Evolutionary conservation across 306 rosid genomes (phyloP).

Genomic region (Trifolium subterraneum): DNA sequence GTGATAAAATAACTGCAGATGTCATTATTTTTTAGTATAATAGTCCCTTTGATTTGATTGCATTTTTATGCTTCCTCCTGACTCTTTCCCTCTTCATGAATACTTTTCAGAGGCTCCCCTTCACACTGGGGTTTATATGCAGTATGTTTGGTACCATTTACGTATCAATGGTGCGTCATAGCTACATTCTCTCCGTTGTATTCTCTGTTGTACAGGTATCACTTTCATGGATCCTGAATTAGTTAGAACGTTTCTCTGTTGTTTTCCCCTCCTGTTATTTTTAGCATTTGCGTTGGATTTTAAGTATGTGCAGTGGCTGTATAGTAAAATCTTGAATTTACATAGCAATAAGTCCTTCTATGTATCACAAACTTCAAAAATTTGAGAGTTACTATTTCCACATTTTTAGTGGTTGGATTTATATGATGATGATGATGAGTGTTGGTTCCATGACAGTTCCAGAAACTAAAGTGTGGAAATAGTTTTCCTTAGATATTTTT

Average conservation of each 20-base stretch:
- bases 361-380: neutral
- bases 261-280: constrained; percentile 1
- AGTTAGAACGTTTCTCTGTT: constrained; percentile 28
- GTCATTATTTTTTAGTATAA: constrained; percentile 1
- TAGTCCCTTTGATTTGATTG: constrained; percentile 34
- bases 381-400: constrained; percentile 25
- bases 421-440: constrained; percentile 7
- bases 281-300: constrained; percentile 17
- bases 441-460: constrained; percentile 17
- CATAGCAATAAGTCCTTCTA: neutral
- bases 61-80: constrained; percentile 27
- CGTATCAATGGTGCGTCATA: constrained; percentile 92
- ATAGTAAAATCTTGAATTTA: constrained; percentile 20
- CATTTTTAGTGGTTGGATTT: neutral
- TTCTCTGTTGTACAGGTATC: constrained; percentile 92
- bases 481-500: constrained; percentile 24
- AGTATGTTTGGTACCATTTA: constrained; percentile 89
- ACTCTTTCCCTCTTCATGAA: constrained; percentile 30
- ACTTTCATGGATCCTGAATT: constrained; percentile 17
- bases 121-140: constrained; percentile 77
- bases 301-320: constrained; percentile 17
- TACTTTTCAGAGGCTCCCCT: constrained; percentile 82
- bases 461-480: constrained; percentile 18
- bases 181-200: constrained; percentile 85
- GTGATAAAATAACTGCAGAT: neutral